These are phyloP conservation scores for Trametes punicea DNA, from an alignment of 768 basidiomycete genomes.

Conservation along the genomic window DNA sequence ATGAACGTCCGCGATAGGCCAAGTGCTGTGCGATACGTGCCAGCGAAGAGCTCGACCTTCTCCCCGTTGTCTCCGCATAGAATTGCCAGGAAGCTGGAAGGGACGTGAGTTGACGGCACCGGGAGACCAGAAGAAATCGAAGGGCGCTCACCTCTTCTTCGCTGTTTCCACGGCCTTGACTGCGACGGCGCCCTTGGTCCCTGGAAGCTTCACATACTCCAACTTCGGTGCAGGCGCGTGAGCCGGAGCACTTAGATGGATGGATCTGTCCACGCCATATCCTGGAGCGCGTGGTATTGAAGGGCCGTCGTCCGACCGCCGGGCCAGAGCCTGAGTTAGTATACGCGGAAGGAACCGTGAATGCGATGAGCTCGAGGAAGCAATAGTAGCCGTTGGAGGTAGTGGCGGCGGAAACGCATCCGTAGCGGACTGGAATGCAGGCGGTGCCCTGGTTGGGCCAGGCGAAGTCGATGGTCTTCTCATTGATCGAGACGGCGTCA, in stretches of 20 bases:
- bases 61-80: conserved; percentile 90
- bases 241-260: conserved; percentile 34
- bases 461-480: conserved; percentile 37
- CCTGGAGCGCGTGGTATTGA: conserved; percentile 38
- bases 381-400: conserved; percentile 33
- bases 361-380: conserved; percentile 33
- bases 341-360: conserved; percentile 71
- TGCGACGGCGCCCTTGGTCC: conserved; percentile 80
- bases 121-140: background rate
- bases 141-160: conserved; percentile 67
- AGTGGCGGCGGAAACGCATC: conserved; percentile 28
- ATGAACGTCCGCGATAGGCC: conserved; percentile 92
- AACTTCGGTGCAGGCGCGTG: conserved; percentile 77
- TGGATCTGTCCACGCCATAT: conserved; percentile 32
- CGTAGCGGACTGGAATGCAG: background rate
- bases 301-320: conserved; percentile 57
- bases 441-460: conserved; percentile 19
- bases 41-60: conserved; percentile 91
- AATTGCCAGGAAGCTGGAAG: conserved; percentile 79
- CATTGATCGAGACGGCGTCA: conserved; percentile 10
- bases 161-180: conserved; percentile 87
- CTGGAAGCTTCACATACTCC: conserved; percentile 90
- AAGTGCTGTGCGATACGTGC: conserved; percentile 85
- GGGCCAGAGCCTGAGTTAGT: conserved; percentile 59
- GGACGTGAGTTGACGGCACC: background rate